Evolutionary conservation across 768 basidiomycete genomes (phyloP).

Genomic region (Favolaschia claudopus): DNA sequence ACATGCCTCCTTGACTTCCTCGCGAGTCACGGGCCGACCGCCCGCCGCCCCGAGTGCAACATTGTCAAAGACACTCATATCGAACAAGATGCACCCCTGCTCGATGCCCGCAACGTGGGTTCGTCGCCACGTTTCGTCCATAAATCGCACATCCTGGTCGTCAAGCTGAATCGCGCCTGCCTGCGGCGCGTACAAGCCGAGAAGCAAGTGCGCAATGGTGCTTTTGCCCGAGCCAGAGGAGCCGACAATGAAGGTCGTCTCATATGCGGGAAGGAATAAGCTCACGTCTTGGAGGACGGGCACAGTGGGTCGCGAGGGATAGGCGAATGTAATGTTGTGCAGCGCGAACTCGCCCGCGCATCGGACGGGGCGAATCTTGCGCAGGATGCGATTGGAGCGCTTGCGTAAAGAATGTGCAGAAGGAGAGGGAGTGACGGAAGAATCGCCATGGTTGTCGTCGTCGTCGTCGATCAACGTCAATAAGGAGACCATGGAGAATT

Average conservation of each 20-base stretch:
- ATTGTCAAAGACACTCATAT: conserved; percentile 78
- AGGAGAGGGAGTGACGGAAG: conserved; percentile 16
- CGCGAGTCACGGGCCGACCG: conserved; percentile 57
- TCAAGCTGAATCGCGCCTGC: conserved; percentile 70
- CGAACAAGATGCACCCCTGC: conserved; percentile 76
- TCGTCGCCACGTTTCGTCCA: conserved; percentile 66
- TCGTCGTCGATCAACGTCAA: conserved; percentile 55
- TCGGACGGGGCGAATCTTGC: conserved; percentile 59
- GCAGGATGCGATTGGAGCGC: conserved; percentile 39
- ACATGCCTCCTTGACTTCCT: conserved; percentile 76
- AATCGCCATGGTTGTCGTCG: conserved; percentile 23
- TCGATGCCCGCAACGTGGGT: conserved; percentile 68
- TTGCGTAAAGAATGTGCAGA: conserved; percentile 25
- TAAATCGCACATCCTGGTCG: conserved; percentile 68
- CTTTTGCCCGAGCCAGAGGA: conserved; percentile 83
- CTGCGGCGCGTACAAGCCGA: conserved; percentile 66
- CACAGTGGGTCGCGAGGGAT: conserved; percentile 72
- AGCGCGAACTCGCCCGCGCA: conserved; percentile 73
- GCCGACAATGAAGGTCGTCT: conserved; percentile 84
- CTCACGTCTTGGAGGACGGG: conserved; percentile 65
- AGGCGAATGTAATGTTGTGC: conserved; percentile 68
- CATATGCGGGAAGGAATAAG: conserved; percentile 73
- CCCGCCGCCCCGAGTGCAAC: conserved; percentile 76
- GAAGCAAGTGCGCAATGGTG: conserved; percentile 75
- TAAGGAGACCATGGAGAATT: conserved; percentile 69